These are phyloP conservation scores for Alternaria novae-zelandiae DNA, from an alignment of 2,329 filamentous ascomycete species.

Conservation along the genomic window DNA sequence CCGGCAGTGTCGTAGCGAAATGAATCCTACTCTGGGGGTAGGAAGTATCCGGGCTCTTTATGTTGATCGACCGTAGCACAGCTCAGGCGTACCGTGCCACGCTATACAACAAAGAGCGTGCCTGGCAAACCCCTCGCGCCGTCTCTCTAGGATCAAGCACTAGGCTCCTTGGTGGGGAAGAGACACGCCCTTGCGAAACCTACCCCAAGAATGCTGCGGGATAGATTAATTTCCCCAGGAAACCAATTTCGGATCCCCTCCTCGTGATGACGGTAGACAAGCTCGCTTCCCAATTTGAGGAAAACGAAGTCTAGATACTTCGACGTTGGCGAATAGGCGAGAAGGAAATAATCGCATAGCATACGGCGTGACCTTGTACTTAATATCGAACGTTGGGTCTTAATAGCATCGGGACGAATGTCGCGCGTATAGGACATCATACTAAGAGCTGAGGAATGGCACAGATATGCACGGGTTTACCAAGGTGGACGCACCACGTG, in stretches of 20 bases:
- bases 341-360: neutral
- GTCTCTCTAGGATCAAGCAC: neutral
- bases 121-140: neutral
- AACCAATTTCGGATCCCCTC: slow-evolving; percentile 13
- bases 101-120: neutral
- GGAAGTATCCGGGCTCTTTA: neutral
- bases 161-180: neutral
- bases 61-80: neutral
- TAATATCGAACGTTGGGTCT: neutral
- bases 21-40: neutral
- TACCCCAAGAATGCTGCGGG: neutral
- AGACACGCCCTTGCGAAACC: neutral
- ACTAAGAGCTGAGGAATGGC: neutral
- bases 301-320: neutral
- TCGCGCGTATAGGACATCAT: neutral
- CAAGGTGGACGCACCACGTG: slow-evolving; percentile 17
- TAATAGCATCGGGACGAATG: neutral
- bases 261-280: neutral
- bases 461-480: slow-evolving; percentile 13
- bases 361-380: slow-evolving; percentile 1
- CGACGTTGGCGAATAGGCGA: neutral
- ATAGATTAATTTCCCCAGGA: slow-evolving; percentile 2
- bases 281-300: neutral
- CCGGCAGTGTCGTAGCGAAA: neutral
- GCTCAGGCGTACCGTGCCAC: neutral